Percentiles rank a stretch among this genome's conserved stretches.
Conservation (phyloP, 768 basidiomycete species). For the Mycena floridula region DNA sequence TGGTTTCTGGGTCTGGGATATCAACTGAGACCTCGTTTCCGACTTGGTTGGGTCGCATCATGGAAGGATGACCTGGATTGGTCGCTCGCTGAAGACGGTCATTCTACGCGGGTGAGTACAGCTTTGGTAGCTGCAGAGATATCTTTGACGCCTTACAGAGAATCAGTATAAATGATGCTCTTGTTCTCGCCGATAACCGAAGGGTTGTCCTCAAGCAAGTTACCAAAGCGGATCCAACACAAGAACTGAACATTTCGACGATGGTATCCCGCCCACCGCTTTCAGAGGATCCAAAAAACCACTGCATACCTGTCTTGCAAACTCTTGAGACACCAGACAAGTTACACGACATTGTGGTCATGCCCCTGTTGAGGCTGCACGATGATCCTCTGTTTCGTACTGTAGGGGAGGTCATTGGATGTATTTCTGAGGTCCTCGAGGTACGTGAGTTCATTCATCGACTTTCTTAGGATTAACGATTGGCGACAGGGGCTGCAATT, state of each 20-base stretch:
- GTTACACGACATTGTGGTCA: conserved; percentile 9
- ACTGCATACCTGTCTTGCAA: conserved; percentile 8
- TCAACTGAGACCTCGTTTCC: conserved; percentile 14
- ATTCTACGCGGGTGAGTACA: neutral
- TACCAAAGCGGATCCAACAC: neutral
- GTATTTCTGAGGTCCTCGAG: conserved; percentile 15
- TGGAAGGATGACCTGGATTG: conserved; percentile 6
- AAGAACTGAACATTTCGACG: conserved; percentile 8
- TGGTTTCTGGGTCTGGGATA: conserved; percentile 15
- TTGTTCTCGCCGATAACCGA: neutral
- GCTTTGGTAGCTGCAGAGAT: neutral
- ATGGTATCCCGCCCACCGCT: neutral
- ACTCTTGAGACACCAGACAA: conserved; percentile 3
- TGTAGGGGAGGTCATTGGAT: conserved; percentile 15
- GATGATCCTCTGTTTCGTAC: conserved; percentile 10
- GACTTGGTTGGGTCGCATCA: conserved; percentile 13
- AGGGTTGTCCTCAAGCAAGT: conserved; percentile 4
- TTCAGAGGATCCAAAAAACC: conserved; percentile 5
- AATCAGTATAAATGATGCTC: conserved; percentile 3
- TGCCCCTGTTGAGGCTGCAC: conserved; percentile 10
- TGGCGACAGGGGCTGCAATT: conserved; percentile 23
- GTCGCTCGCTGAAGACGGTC: neutral
- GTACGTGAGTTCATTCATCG: conserved; percentile 1
- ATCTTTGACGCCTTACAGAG: neutral
- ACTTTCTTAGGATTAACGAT: neutral